Conservation (phyloP, 345 rosid species). For the Eutrema heterophyllum region DNA sequence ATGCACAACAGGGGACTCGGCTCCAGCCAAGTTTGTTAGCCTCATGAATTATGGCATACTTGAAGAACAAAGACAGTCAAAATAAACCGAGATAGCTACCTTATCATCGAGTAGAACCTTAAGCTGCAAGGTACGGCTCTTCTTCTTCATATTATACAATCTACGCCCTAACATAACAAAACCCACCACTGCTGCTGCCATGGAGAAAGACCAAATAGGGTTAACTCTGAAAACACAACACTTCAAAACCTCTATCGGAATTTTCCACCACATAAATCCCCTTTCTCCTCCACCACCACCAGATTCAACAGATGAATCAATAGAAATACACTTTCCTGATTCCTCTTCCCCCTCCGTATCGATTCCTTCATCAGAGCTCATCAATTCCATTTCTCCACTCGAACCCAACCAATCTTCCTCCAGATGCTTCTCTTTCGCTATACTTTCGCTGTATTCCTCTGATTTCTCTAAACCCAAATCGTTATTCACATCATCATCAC, state of each 20-base stretch:
- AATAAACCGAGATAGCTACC: constrained; percentile 41
- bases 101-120: constrained; percentile 85
- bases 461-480: constrained; percentile 34
- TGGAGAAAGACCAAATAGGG: constrained; percentile 84
- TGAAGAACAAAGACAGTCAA: neutral
- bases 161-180: constrained; percentile 70
- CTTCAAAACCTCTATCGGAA: constrained; percentile 75
- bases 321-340: constrained; percentile 12
- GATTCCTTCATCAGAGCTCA: constrained; percentile 24
- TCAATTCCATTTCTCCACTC: constrained; percentile 35
- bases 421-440: constrained; percentile 27
- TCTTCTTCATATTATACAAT: constrained; percentile 71
- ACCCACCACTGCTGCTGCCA: constrained; percentile 90
- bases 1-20: neutral
- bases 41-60: neutral
- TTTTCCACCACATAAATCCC: constrained; percentile 73
- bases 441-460: constrained; percentile 30
- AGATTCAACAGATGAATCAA: constrained; percentile 24
- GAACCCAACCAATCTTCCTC: constrained; percentile 40
- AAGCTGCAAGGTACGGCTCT: constrained; percentile 59
- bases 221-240: constrained; percentile 66
- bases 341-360: constrained; percentile 7
- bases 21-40: neutral
- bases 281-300: constrained; percentile 42
- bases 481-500: constrained; percentile 34